Base-by-base conservation (phyloP, 768 basidiomycete genomes). In the Psilocybe sp. region DNA sequence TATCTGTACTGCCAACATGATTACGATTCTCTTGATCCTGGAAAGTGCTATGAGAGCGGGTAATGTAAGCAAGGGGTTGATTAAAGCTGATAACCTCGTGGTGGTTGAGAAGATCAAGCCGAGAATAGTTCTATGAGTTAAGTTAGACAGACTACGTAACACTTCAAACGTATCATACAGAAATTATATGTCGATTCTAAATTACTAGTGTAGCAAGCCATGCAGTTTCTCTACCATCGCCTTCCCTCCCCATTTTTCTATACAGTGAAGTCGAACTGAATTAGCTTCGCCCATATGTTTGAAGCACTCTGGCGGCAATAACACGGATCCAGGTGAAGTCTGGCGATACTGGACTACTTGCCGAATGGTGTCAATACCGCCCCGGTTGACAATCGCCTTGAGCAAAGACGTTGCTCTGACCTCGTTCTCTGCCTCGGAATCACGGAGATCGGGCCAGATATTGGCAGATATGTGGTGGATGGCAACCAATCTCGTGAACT, bases 391-490 rank as follows among this genome's bases (percentile, higher is more conserved):
- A 11, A 89, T 64, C 13, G 72, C 74, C 56, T 69, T 71, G 51
- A 89, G 60, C 49, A 89, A 59, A 55, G 74, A 80, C 52, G 54
- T 65, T 16, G 71, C 72, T 10, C 67, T 61, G 16, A 77, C 70
- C 53, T 70, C 69, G 2, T 58, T 56, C 46, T 43, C 63, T 1
- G 36, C 45, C 3, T 35, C 60, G 2, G 55, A 60, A n/a, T 56
- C 57, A 36, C 58, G 62, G 31, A 87, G 58, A 60, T 89, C 88
- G 2, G 70, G 74, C 91, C 91, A 92, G 20, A 92, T 79, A 57
- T 74, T 82, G 43, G 76, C 76, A 10, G 92, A 82, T 18, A 94
- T 64, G 60, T 95, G 92, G 60, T 94, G 91, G 12, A 92, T 58
- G 2, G 89, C 89, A 7, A 94, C 68, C 38, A 84, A 65, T 40